Conservation (phyloP, 805 yeast species). For the Ogataea naganishii region DNA sequence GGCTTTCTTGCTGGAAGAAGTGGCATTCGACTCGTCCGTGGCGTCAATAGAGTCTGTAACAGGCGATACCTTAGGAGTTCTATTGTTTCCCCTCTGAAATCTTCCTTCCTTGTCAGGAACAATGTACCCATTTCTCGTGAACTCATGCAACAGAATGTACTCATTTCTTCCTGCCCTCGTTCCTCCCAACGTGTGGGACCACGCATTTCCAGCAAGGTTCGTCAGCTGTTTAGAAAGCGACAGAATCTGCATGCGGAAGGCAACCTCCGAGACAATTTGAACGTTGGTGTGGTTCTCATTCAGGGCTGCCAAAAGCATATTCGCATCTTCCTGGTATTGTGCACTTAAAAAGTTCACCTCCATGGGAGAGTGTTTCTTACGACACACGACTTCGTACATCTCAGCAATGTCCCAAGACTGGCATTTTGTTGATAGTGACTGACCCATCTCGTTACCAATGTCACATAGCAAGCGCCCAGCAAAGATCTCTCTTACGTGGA, state of each 20-base stretch:
- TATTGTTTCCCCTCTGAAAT: slow-evolving; percentile 27
- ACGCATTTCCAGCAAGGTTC: slow-evolving; percentile 91
- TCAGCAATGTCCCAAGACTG: slow-evolving; percentile 92
- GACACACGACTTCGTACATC: slow-evolving; percentile 78
- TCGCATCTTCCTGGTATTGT: slow-evolving; percentile 58
- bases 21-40: not conserved
- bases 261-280: slow-evolving; percentile 64
- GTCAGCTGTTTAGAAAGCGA: slow-evolving; percentile 89
- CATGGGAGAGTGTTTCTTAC: slow-evolving; percentile 46
- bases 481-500: slow-evolving; percentile 55
- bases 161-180: slow-evolving; percentile 96
- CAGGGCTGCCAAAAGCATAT: slow-evolving; percentile 58
- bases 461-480: slow-evolving; percentile 89
- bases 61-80: slow-evolving; percentile 6
- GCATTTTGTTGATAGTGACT: slow-evolving; percentile 82
- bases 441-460: slow-evolving; percentile 91
- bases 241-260: slow-evolving; percentile 75
- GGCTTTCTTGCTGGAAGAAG: slow-evolving; percentile 40
- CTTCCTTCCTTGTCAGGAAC: slow-evolving; percentile 76
- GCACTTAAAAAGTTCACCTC: slow-evolving; percentile 71
- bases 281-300: slow-evolving; percentile 62
- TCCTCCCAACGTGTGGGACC: slow-evolving; percentile 93
- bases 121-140: slow-evolving; percentile 66
- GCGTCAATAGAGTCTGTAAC: not conserved
- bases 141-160: slow-evolving; percentile 86